Base-by-base conservation (phyloP, 257 asterid genomes). In the Petrea volubilis region DNA sequence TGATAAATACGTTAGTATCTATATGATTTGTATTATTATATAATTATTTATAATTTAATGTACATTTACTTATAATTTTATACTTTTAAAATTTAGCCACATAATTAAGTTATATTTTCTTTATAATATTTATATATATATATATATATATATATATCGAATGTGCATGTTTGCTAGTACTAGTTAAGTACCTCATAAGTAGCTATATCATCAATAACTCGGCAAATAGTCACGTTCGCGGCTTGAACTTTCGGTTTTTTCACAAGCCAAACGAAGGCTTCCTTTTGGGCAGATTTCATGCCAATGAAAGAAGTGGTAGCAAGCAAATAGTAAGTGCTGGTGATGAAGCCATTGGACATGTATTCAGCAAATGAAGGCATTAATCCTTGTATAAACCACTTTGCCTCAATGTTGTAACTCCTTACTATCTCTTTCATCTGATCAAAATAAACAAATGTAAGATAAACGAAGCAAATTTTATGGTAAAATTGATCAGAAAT, bases 281-380 rank as follows among this genome's bases (percentile, higher is more conserved):
- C 74, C 56, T 33, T 49, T 1, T 61, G 38, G 1, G 60, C 74
- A 27, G 63, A 65, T 17, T 58, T 41, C 60, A 50, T 58, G 33
- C 71, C 64, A 8, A 77, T 47, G 31, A 36, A 59, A 1, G 65
- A 49, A 25, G 74, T 44, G 11, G 67, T 3, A 13, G 52, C 13
- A 5, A 58, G 43, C 31, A 71, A 14, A 57, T 56, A 25, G 61
- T 34, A 38, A 10, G 51, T 11, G 56, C 77, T 33, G 6, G 70
- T 70, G 1, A 47, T 25, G 11, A 57, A 20, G 7, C 41, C 77
- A 4, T 56, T 64, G 15, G n/a, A 60, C 14, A 63, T 33, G 67
- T 77, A 77, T 13, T 71, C 73, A 20, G 33, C 40, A 77, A 77
- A 72, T 24, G 74, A 55, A 46, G 81, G 77, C 50, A 46, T 34